A percentile compares a stretch with the other conserved stretches of the same genome.
phyloP scores from a whole-genome alignment of 768 basidiomycete genomes.

The Suillus plorans region DNA sequence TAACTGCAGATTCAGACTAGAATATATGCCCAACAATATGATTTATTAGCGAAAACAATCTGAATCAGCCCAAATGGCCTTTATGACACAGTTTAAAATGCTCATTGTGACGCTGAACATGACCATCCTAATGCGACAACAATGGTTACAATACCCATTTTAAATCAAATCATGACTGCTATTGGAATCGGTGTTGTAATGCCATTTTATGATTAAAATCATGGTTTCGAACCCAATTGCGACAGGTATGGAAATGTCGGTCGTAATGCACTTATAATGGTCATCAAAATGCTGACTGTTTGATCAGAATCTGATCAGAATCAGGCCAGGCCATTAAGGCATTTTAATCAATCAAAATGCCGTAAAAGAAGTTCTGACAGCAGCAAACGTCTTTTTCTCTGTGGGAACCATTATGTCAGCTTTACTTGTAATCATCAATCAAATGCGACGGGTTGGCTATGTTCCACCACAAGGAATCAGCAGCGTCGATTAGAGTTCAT shows the following conservation, averaged over 20 bases:
- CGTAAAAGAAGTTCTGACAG: too few species aligned
- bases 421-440: too few species aligned
- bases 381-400: too few species aligned
- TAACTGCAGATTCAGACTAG: background rate
- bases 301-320: background rate
- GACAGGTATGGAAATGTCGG: background rate
- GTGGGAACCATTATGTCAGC: too few species aligned
- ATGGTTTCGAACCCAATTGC: background rate
- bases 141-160: background rate
- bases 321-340: background rate
- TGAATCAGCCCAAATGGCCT: background rate
- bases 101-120: background rate
- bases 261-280: background rate
- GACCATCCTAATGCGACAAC: background rate
- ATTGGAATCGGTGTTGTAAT: background rate
- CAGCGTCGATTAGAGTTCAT: too few species aligned
- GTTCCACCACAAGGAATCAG: too few species aligned
- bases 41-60: background rate
- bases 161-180: background rate
- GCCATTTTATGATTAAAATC: background rate
- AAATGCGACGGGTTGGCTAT: too few species aligned
- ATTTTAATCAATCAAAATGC: background rate
- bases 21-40: background rate
- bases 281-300: slow-evolving; percentile 1
- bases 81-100: background rate